A percentile compares a stretch with the other conserved stretches of the same genome.
These are phyloP conservation scores for Aspergillus flavus DNA, from an alignment of 2,329 filamentous ascomycete genomes.

Conservation along the genomic window DNA sequence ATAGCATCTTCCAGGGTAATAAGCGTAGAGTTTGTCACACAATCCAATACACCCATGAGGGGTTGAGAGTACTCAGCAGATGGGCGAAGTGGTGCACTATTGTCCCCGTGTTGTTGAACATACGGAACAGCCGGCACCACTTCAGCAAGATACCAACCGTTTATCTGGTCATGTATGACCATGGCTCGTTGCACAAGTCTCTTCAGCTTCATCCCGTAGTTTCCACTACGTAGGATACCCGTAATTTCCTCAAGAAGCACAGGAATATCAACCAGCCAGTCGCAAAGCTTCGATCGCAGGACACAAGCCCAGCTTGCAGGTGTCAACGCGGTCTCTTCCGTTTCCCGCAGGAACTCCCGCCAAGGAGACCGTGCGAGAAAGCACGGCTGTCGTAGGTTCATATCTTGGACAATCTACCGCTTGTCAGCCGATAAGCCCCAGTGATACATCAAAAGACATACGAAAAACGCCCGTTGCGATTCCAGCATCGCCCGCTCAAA, in stretches of 20 bases:
- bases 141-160: background rate
- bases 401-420: background rate
- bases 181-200: background rate
- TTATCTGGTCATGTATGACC: background rate
- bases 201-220: background rate
- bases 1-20: background rate
- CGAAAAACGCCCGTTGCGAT: background rate
- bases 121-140: background rate
- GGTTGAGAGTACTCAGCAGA: background rate
- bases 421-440: background rate
- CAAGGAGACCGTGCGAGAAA: background rate
- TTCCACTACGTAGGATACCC: background rate
- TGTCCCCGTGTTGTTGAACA: too few relatives aligned
- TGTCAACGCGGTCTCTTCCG: background rate
- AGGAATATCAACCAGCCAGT: background rate
- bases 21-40: background rate
- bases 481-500: background rate
- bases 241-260: background rate
- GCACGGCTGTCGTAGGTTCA: background rate
- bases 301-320: background rate
- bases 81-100: background rate
- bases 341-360: background rate
- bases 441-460: background rate
- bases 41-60: background rate
- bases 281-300: background rate